Evolutionary conservation across 148 eudicot genomes (phyloP), one percentile per base, ranked within the genome.

Genomic region (Camellia granthamiana): DNA sequence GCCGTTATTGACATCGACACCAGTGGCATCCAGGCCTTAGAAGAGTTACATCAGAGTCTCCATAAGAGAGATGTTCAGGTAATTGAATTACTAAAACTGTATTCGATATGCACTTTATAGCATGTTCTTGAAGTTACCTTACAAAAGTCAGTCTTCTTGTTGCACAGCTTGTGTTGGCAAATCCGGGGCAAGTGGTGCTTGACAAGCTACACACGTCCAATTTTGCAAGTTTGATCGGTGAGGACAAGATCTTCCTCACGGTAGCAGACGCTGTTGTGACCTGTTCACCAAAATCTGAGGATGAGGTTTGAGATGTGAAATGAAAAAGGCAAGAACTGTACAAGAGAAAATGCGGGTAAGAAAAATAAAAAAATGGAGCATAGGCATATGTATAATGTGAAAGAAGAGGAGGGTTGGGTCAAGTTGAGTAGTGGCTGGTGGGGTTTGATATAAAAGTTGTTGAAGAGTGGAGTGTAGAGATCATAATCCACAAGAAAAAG

Each of bases 1-100:
- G 99, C 99, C 52, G 97, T 95, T 61, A 92, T 91, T 0, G 98
- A 95, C 79, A 90, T 95, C 3, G 98, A 95, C 86, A 95, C 98
- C 41, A 95, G 97, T 73, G 99, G 99, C 60, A 93, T 95, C 81
- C 94, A 90, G 78, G 96, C 99, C 82, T 86, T 95, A 73, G 94
- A 93, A 88, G 97, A 93, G 68, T 81, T 95, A 74, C 68, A 87
- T 76, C 89, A 55, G 62, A 89, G 91, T 81, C 89, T 95, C 5
- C 69, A 82, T 69, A 95, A 93, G 85, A 90, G 91, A 86, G 79
- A 87, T 38, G 84, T 92, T 71, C 89, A 92, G 97, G 99, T 92
- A 74, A 41, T 6, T 15, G 38, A 46, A 11, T 7, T 16, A 12
- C 59, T 51, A 2, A 16, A 72, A 1, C 9, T 10, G n/a, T 30